A percentile compares a stretch with the other conserved stretches of the same genome.
phyloP scores from a whole-genome alignment of 164 flowering plant genomes.

The Stephania yunnanensis region DNA sequence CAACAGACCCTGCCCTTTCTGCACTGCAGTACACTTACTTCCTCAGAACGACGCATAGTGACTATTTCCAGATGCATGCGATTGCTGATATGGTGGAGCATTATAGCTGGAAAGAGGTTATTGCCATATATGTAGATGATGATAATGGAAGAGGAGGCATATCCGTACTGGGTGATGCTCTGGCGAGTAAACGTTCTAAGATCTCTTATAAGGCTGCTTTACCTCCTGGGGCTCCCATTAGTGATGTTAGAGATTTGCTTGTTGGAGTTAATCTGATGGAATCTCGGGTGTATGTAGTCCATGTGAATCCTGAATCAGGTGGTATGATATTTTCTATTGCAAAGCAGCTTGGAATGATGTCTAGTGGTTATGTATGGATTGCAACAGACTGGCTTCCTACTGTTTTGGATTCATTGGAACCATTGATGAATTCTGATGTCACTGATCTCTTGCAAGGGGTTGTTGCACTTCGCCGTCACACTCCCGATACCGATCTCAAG shows the following conservation, averaged over 20 bases:
- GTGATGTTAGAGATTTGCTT: conserved; percentile 41
- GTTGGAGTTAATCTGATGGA: conserved; percentile 64
- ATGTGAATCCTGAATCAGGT: conserved; percentile 80
- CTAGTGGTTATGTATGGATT: conserved; percentile 77
- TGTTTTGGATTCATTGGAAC: conserved; percentile 48
- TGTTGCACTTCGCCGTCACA: conserved; percentile 67
- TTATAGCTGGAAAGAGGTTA: conserved; percentile 73
- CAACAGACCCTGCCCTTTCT: conserved; percentile 85
- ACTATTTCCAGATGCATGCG: conserved; percentile 75
- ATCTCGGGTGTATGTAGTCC: conserved; percentile 77
- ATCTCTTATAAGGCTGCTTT: conserved; percentile 75
- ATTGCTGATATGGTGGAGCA: conserved; percentile 59
- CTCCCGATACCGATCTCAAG: conserved; percentile 54
- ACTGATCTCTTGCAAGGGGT: conserved; percentile 74
- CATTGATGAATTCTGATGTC: conserved; percentile 20
- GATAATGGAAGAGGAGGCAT: conserved; percentile 82
- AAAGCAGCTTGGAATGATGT: conserved; percentile 58
- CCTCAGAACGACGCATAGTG: conserved; percentile 70
- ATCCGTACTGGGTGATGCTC: conserved; percentile 66
- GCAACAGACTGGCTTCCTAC: conserved; percentile 94
- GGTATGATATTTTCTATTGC: conserved; percentile 52
- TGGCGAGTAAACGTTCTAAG: conserved; percentile 62
- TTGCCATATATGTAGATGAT: conserved; percentile 81
- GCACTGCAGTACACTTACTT: conserved; percentile 73
- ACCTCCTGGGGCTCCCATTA: conserved; percentile 40